Evolutionary conservation across 2,329 filamentous ascomycete genomes (phyloP).

Genomic region (Aspergillus oerlinghausenensis): DNA sequence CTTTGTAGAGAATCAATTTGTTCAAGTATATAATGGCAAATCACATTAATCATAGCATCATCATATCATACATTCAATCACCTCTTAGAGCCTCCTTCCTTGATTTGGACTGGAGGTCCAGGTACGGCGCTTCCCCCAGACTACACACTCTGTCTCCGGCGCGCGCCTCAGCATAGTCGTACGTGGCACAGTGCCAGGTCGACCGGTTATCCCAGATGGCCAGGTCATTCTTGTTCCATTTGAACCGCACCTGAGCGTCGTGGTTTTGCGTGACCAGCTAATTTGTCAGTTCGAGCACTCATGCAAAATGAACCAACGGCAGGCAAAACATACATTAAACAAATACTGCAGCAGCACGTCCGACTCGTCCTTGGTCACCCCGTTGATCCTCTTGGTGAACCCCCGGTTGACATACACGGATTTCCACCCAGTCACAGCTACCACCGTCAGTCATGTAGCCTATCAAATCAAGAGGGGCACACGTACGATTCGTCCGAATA

Average conservation of each 20-base stretch:
- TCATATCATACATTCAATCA: not conserved
- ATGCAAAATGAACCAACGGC: constrained; percentile 31
- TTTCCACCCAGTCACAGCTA: constrained; percentile 58
- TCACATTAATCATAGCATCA: not conserved
- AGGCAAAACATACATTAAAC: constrained; percentile 28
- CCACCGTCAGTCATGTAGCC: not conserved
- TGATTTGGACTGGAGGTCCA: constrained; percentile 39
- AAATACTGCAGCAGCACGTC: constrained; percentile 42
- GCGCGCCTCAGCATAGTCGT: constrained; percentile 34
- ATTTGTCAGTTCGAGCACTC: not conserved
- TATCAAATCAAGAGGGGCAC: not conserved
- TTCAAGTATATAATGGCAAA: not conserved
- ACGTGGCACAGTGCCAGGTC: constrained; percentile 43
- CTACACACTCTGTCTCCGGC: constrained; percentile 48
- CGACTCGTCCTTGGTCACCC: constrained; percentile 42
- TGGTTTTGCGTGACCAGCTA: constrained; percentile 44
- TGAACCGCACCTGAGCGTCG: constrained; percentile 47
- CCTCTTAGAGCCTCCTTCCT: constrained; percentile 33
- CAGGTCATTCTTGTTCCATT: constrained; percentile 48
- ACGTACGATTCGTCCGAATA: constrained; percentile 52
- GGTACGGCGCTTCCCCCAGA: constrained; percentile 50
- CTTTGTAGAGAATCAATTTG: not conserved
- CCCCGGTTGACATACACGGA: constrained; percentile 47
- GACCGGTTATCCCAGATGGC: constrained; percentile 22
- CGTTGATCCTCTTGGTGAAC: constrained; percentile 42